Evolutionary conservation across 2,329 filamentous ascomycete genomes (phyloP).

Genomic region (Chrysoporthe austroafricana): DNA sequence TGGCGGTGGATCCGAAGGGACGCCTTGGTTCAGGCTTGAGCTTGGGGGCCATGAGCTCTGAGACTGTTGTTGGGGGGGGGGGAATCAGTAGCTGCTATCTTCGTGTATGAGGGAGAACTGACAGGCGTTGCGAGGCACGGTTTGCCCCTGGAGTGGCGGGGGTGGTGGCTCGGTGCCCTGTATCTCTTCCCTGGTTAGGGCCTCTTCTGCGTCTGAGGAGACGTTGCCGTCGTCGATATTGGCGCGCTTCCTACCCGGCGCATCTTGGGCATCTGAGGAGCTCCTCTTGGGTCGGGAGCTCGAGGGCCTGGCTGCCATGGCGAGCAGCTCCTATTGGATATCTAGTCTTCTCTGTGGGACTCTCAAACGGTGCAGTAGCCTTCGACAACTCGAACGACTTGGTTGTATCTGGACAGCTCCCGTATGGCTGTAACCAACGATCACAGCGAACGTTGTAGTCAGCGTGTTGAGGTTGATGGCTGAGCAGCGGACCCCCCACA

Average conservation of each 20-base stretch:
- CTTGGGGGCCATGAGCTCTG: conserved; percentile 59
- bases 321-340: background rate
- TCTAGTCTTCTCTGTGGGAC: background rate
- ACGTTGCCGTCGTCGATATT: background rate
- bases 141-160: conserved; percentile 30
- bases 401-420: background rate
- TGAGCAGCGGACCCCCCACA: background rate
- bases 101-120: conserved; percentile 27
- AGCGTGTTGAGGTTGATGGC: background rate
- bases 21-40: conserved; percentile 39
- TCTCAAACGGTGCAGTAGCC: background rate
- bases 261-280: conserved; percentile 7
- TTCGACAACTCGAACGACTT: background rate
- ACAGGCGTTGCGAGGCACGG: conserved; percentile 47
- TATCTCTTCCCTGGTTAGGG: conserved; percentile 47
- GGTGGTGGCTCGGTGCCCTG: conserved; percentile 39
- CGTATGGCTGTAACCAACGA: background rate
- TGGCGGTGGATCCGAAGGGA: conserved; percentile 40
- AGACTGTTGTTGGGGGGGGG: conserved; percentile 41
- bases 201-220: conserved; percentile 40
- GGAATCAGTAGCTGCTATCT: conserved; percentile 24
- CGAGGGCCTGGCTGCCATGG: conserved; percentile 11
- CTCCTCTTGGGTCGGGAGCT: conserved; percentile 13
- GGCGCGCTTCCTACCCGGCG: conserved; percentile 18
- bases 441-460: background rate